phyloP scores from a whole-genome alignment of 495 filamentous ascomycete species.

The Daldinia bambusicola region DNA sequence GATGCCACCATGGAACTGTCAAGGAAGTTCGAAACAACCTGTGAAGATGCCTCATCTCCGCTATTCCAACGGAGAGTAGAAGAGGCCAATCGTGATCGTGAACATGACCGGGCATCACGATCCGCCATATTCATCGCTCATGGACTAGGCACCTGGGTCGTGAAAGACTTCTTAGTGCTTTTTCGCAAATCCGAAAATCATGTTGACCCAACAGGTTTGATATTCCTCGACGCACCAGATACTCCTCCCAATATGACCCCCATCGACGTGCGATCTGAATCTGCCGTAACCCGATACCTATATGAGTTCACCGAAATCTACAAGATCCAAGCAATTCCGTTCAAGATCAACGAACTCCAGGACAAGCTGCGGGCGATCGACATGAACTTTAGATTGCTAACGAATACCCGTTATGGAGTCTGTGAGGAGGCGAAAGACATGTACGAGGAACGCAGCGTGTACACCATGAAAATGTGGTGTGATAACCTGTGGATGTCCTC shows the following conservation, averaged over 20 bases:
- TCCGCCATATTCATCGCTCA: conserved; percentile 27
- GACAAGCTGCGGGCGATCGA: conserved; percentile 7
- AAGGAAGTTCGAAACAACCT: not conserved
- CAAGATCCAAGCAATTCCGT: not conserved
- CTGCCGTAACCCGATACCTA: conserved; percentile 8
- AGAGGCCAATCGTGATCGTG: not conserved
- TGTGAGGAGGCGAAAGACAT: conserved; percentile 1
- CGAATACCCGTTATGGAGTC: not conserved
- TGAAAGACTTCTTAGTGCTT: conserved; percentile 19
- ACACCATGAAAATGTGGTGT: conserved; percentile 14
- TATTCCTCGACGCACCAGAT: conserved; percentile 28
- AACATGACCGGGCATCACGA: not conserved
- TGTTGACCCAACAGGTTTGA: conserved; percentile 19
- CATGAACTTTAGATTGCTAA: conserved; percentile 3
- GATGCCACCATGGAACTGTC: conserved; percentile 4
- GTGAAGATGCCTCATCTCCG: conserved; percentile 11
- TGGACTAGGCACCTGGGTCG: conserved; percentile 31
- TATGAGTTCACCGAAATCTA: conserved; percentile 9
- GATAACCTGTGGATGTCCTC: conserved; percentile 26
- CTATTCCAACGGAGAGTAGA: not conserved
- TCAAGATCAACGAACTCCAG: not conserved
- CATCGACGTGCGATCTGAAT: not conserved
- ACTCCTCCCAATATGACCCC: not conserved
- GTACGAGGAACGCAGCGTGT: not conserved
- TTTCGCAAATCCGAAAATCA: not conserved